Percentiles rank a stretch among this genome's conserved stretches.
phyloP scores from a whole-genome alignment of 2,329 filamentous ascomycete species.

The Aspergillus fructus region DNA sequence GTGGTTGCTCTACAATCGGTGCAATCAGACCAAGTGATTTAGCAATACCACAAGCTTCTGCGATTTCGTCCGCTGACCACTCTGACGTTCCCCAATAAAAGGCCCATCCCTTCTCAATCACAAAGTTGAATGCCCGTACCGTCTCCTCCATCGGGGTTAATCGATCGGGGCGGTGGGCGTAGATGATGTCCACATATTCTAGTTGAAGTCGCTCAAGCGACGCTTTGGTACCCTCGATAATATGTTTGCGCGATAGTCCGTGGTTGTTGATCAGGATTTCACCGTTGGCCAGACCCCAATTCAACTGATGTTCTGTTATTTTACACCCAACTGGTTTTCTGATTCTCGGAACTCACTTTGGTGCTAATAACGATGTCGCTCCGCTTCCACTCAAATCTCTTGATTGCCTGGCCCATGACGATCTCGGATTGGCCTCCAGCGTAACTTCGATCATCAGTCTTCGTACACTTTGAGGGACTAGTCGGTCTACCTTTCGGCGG shows the following conservation, averaged over 20 bases:
- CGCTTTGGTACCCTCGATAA: conserved; percentile 64
- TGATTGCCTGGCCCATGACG: conserved; percentile 57
- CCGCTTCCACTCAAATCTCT: conserved; percentile 57
- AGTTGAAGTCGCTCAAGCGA: conserved; percentile 62
- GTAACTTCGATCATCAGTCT: conserved; percentile 24
- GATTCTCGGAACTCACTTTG: conserved; percentile 22
- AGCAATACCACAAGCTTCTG: conserved; percentile 61
- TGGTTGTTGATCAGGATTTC: conserved; percentile 65
- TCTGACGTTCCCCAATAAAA: conserved; percentile 73
- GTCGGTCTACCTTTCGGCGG: conserved; percentile 48
- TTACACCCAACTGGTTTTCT: too few relatives aligned
- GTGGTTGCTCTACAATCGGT: conserved; percentile 55
- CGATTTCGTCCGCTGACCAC: conserved; percentile 68
- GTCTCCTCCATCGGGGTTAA: conserved; percentile 70
- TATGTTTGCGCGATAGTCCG: conserved; percentile 67
- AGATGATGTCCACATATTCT: conserved; percentile 69
- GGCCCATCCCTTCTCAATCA: conserved; percentile 67
- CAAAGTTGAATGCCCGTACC: conserved; percentile 69
- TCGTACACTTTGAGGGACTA: too few relatives aligned
- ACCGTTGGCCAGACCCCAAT: conserved; percentile 63
- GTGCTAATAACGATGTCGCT: conserved; percentile 49
- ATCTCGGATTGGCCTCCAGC: conserved; percentile 53
- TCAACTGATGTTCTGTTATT: conserved; percentile 44
- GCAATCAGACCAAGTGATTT: conserved; percentile 62
- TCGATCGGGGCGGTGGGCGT: conserved; percentile 67